Base-by-base conservation (phyloP, 2,329 filamentous ascomycete genomes). In the Nakataea oryzae region DNA sequence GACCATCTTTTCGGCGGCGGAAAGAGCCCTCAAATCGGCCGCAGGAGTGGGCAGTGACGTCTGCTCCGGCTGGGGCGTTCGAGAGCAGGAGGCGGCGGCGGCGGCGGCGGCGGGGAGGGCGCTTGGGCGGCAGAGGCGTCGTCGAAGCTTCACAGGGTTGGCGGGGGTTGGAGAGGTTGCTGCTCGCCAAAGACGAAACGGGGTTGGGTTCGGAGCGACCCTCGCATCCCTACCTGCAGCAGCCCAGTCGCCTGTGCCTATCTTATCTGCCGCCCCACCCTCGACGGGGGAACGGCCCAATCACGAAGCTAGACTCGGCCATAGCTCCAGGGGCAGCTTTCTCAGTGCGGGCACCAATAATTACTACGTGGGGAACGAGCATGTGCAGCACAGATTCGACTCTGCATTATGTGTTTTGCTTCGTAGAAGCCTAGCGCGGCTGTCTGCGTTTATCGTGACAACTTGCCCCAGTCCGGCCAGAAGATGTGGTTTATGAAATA, bases 1-100 rank as follows among this genome's bases (percentile, higher is more conserved):
- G 58, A 66, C 64, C 67, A 68, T 68, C 12, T 60, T 60, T 27
- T 21, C 58, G 32, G 21, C 27, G 3, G 41, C 17, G n/a, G 41
- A n/a, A n/a, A n/a, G n/a, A n/a, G n/a, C n/a, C n/a, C n/a, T n/a
- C n/a, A n/a, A n/a, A 50, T 17, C 41, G 41, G 41, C 41, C 41
- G 41, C 41, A n/a, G 21, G 17, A 21, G 8, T 9, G 41, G n/a
- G n/a, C 41, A 21, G 41, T 21, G 41, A 21, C 34, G 34, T 41
- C 41, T 50, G 41, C 41, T 50, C 41, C 41, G 41, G 41, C 41
- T 50, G 41, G 17, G 41, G 41, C 41, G 41, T 50, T 50, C 17
- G 17, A 50, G 21, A 50, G 41, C 41, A 50, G n/a, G n/a, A n/a
- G 21, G 21, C 3, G n/a, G 8, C 5, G 14, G 17, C 6, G n/a